A percentile compares a stretch with the other conserved stretches of the same genome.
phyloP scores from a whole-genome alignment of 208 protist genomes.

The Leishmania mexicana region DNA sequence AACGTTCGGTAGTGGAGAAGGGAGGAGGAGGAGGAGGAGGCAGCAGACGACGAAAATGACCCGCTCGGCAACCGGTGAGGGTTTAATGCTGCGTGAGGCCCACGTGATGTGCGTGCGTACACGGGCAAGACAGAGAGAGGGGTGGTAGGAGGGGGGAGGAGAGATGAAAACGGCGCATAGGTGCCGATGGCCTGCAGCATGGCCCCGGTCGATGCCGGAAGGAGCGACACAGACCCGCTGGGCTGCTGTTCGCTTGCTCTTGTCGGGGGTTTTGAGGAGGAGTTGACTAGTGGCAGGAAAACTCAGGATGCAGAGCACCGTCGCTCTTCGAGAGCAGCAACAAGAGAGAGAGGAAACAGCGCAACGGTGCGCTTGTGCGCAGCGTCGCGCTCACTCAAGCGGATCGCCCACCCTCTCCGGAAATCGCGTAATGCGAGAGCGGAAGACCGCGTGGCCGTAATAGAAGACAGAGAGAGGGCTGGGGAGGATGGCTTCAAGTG shows the following conservation, averaged over 20 bases:
- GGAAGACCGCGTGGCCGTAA: neutral
- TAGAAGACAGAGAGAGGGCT: neutral
- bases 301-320: neutral
- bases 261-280: neutral
- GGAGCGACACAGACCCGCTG: neutral
- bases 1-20: neutral
- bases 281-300: neutral
- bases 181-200: neutral
- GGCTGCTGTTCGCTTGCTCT: neutral
- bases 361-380: neutral
- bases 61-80: neutral
- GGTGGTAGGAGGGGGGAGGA: neutral
- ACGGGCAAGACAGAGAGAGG: neutral
- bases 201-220: neutral
- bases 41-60: neutral
- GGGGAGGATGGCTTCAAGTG: neutral
- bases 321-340: neutral
- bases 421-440: neutral
- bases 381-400: neutral
- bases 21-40: too few species aligned
- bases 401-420: neutral
- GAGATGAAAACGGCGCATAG: neutral
- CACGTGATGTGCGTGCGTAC: neutral
- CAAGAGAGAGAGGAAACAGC: neutral
- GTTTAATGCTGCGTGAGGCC: neutral